A percentile compares a stretch with the other conserved stretches of the same genome.
These are phyloP conservation scores for Rhododendron kiyosumense DNA, from an alignment of 148 eudicot species.

Conservation along the genomic window DNA sequence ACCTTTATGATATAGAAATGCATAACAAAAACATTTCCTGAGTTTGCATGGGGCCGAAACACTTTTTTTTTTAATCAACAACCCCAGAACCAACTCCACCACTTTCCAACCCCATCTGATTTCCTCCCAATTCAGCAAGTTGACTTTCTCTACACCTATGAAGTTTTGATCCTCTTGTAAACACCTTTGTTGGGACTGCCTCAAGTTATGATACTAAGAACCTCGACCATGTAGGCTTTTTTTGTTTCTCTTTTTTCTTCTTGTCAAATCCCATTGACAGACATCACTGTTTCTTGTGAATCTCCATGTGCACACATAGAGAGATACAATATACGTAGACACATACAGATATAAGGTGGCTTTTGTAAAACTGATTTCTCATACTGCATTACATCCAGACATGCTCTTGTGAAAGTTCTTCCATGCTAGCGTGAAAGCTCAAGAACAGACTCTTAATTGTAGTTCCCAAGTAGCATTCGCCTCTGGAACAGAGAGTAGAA, in stretches of 20 bases:
- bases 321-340: too few relatives aligned
- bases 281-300: not conserved
- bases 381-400: not conserved
- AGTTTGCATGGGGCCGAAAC: not conserved
- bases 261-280: not conserved
- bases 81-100: not conserved
- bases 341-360: not conserved
- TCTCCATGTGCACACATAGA: not conserved
- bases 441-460: not conserved
- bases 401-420: not conserved
- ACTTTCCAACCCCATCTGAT: not conserved
- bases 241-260: not conserved
- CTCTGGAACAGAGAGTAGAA: not conserved
- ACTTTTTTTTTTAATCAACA: not conserved
- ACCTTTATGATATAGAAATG: not conserved
- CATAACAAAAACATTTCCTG: not conserved
- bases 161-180: not conserved
- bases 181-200: not conserved
- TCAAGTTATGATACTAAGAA: not conserved
- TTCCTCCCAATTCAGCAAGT: not conserved
- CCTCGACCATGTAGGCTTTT: not conserved
- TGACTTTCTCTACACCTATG: not conserved
- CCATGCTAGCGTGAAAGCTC: not conserved
- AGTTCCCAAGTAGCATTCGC: not conserved
- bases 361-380: not conserved